Conservation (phyloP, 2,329 filamentous ascomycete genomes). For the Trichoderma lentiforme region DNA sequence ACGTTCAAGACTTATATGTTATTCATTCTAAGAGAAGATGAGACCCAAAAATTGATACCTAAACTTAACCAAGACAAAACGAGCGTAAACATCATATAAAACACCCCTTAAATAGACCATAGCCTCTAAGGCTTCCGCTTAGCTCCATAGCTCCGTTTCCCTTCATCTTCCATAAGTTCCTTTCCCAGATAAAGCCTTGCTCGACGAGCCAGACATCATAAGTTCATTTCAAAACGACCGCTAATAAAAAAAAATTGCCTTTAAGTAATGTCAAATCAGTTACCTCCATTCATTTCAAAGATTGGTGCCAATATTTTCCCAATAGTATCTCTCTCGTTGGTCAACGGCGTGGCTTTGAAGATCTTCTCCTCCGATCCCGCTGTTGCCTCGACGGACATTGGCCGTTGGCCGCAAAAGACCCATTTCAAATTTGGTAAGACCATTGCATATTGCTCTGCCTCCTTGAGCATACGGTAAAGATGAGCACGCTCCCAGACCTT, state of each 20-base stretch:
- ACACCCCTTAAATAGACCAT: not conserved
- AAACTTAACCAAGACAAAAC: not conserved
- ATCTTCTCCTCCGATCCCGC: not conserved
- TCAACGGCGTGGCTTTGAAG: not conserved
- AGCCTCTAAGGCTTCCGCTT: not conserved
- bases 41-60: not conserved
- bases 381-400: not conserved
- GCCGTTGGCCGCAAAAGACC: not conserved
- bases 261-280: not conserved
- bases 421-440: not conserved
- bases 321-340: not conserved
- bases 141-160: not conserved
- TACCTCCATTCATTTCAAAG: not conserved
- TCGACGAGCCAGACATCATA: not conserved
- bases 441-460: not conserved
- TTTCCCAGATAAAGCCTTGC: not conserved
- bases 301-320: not conserved
- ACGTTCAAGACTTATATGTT: not conserved
- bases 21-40: not conserved
- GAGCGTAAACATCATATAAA: not conserved
- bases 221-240: not conserved
- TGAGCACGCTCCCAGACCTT: slow-evolving; percentile 1
- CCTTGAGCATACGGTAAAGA: not conserved
- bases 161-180: not conserved
- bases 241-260: not conserved